These are phyloP conservation scores for Trichophyton rubrum DNA, from an alignment of 2,329 filamentous ascomycete genomes.

Conservation along the genomic window DNA sequence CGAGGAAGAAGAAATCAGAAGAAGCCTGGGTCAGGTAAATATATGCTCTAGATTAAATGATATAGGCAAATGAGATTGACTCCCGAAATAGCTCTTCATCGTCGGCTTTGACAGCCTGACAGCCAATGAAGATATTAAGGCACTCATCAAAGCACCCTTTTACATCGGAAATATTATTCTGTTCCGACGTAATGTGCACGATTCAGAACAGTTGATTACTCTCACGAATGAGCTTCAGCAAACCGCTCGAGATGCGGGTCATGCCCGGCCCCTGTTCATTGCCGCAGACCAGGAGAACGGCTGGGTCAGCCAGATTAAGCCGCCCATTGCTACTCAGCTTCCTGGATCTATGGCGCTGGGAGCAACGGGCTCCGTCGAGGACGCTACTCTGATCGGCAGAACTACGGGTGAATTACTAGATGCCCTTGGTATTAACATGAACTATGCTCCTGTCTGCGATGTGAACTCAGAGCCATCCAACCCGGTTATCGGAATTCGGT, in stretches of 20 bases:
- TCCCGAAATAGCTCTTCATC: conserved; percentile 29
- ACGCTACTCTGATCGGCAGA: conserved; percentile 11
- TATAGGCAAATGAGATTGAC: neutral
- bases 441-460: conserved; percentile 35
- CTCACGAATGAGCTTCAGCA: conserved; percentile 23
- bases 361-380: conserved; percentile 26
- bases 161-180: conserved; percentile 33
- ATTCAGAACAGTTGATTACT: conserved; percentile 24
- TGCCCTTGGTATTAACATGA: conserved; percentile 35
- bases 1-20: neutral
- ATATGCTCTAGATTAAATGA: neutral
- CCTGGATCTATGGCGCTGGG: conserved; percentile 36
- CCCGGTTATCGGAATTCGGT: conserved; percentile 34
- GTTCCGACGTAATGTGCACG: conserved; percentile 32
- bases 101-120: conserved; percentile 33
- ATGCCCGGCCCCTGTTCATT: conserved; percentile 32
- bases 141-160: conserved; percentile 28
- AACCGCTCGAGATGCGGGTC: conserved; percentile 28
- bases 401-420: conserved; percentile 30
- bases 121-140: conserved; percentile 31
- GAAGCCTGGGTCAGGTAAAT: neutral
- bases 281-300: conserved; percentile 37
- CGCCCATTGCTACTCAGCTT: conserved; percentile 29
- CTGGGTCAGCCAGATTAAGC: conserved; percentile 31
- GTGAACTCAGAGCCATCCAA: conserved; percentile 35